These are phyloP conservation scores for Bolboschoenus planiculmis DNA, from an alignment of 176 grass and related monocot genomes.

Conservation along the genomic window DNA sequence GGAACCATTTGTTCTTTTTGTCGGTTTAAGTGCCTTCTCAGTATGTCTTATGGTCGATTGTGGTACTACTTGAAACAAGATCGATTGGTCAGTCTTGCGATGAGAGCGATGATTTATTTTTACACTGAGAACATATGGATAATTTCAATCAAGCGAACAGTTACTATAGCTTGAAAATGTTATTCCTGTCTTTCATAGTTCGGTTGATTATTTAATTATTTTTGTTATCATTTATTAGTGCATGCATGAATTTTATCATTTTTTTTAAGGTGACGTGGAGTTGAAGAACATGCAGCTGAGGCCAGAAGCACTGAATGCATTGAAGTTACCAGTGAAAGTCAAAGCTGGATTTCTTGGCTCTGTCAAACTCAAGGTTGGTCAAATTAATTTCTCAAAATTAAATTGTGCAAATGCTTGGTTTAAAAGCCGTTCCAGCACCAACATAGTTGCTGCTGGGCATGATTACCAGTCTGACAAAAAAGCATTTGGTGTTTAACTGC, in stretches of 20 bases:
- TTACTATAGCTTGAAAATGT: neutral
- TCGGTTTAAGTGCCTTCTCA: neutral
- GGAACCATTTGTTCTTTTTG: neutral
- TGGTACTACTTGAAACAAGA: neutral
- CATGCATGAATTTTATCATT: neutral
- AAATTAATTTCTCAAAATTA: slow-evolving; percentile 20
- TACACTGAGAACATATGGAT: neutral
- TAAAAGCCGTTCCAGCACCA: neutral
- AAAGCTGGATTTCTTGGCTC: slow-evolving; percentile 98
- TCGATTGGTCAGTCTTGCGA: neutral
- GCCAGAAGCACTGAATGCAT: slow-evolving; percentile 92
- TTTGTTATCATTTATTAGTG: neutral
- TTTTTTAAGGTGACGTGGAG: slow-evolving; percentile 73
- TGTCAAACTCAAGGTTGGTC: slow-evolving; percentile 83
- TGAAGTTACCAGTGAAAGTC: slow-evolving; percentile 89
- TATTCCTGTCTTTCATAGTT: neutral
- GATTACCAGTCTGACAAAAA: neutral
- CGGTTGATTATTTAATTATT: neutral
- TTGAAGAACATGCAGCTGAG: slow-evolving; percentile 90
- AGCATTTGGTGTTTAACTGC: neutral
- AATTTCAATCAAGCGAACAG: too few species aligned
- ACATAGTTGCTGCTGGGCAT: neutral
- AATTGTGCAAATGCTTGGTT: slow-evolving; percentile 11
- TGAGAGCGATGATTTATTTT: neutral
- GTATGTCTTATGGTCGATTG: neutral